phyloP scores from a whole-genome alignment of 345 rosid species.

The Murraya koenigii region DNA sequence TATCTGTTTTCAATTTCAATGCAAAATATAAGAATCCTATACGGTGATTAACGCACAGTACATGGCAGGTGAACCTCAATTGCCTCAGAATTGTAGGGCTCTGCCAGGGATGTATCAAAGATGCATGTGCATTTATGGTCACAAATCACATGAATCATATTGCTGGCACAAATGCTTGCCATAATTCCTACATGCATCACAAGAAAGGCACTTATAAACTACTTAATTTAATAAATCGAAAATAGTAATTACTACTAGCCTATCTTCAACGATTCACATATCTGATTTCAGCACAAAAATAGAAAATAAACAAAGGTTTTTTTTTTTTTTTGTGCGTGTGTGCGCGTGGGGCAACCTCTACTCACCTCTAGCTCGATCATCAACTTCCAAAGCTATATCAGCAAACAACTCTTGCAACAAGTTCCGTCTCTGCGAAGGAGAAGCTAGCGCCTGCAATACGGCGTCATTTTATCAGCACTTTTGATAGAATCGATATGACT shows the following conservation, averaged over 20 bases:
- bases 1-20: constrained; percentile 61
- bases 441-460: constrained; percentile 65
- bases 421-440: constrained; percentile 82
- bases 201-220: background rate
- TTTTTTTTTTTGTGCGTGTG: background rate
- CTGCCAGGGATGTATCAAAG: background rate
- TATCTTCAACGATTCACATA: background rate
- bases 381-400: constrained; percentile 89
- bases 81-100: background rate
- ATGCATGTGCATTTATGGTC: background rate
- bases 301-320: background rate
- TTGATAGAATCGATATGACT: background rate
- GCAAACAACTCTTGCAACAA: constrained; percentile 85
- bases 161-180: background rate
- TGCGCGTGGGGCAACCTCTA: background rate
- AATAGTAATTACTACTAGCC: background rate
- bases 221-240: background rate
- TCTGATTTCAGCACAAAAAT: background rate
- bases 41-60: background rate
- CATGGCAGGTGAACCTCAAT: background rate
- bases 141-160: background rate
- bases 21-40: constrained; percentile 9
- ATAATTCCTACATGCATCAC: background rate
- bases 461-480: background rate
- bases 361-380: constrained; percentile 87